Conservation (phyloP, 164 flowering plant genomes). For the Piper betle region DNA sequence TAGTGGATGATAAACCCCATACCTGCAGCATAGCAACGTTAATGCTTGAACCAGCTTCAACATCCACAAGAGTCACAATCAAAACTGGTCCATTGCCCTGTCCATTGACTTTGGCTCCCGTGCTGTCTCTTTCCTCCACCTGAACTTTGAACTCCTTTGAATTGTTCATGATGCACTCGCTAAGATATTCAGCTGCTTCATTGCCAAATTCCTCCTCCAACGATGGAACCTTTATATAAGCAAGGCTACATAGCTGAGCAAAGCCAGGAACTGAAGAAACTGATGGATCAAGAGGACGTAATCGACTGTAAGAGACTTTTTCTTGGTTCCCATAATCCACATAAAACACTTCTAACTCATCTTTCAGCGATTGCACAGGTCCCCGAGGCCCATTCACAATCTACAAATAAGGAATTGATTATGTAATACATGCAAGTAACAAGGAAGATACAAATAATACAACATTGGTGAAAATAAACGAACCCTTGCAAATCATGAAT, state of each 20-base stretch:
- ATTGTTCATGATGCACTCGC: slow-evolving; percentile 38
- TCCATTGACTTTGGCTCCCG: slow-evolving; percentile 88
- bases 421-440: too few species aligned
- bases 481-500: too few species aligned
- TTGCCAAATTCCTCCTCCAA: slow-evolving; percentile 80
- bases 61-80: slow-evolving; percentile 53
- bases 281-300: slow-evolving; percentile 76
- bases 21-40: slow-evolving; percentile 87
- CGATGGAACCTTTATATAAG: slow-evolving; percentile 67
- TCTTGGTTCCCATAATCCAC: slow-evolving; percentile 97
- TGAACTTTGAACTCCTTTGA: slow-evolving; percentile 53
- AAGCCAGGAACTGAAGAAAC: slow-evolving; percentile 65
- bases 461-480: too few species aligned
- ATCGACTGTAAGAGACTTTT: slow-evolving; percentile 41
- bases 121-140: slow-evolving; percentile 73
- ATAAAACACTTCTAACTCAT: slow-evolving; percentile 90
- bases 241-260: slow-evolving; percentile 90
- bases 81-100: slow-evolving; percentile 87
- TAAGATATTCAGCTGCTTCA: slow-evolving; percentile 73
- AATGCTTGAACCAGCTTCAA: slow-evolving; percentile 54
- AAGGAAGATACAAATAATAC: too few species aligned
- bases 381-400: slow-evolving; percentile 88
- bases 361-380: slow-evolving; percentile 53
- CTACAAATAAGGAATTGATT: slow-evolving; percentile 15
- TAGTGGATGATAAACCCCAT: neutral